Evolutionary conservation across 768 basidiomycete species (phyloP).

Genomic region (Galerina sulciceps): DNA sequence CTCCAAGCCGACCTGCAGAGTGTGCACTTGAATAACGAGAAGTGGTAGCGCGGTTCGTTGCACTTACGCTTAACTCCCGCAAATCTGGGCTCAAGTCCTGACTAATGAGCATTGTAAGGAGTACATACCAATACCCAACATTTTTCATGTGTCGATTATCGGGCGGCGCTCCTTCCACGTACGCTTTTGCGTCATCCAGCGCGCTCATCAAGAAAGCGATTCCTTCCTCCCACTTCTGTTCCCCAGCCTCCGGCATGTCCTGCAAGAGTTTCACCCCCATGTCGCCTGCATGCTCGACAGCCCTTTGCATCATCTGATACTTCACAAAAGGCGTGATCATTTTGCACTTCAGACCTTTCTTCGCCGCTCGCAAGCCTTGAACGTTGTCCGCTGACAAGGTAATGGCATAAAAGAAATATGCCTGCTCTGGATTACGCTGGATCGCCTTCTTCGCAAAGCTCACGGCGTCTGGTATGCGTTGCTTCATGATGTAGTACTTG

Average conservation of each 20-base stretch:
- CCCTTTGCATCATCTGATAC: slow-evolving; percentile 62
- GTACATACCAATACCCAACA: slow-evolving; percentile 62
- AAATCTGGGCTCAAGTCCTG: slow-evolving; percentile 56
- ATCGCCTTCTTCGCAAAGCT: slow-evolving; percentile 49
- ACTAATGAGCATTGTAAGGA: slow-evolving; percentile 54
- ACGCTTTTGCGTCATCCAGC: slow-evolving; percentile 61
- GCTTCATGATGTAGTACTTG: slow-evolving; percentile 57
- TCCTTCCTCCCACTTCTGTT: slow-evolving; percentile 59
- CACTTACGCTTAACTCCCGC: slow-evolving; percentile 51
- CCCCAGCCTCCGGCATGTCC: slow-evolving; percentile 42
- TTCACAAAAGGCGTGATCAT: slow-evolving; percentile 58
- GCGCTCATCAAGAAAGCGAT: slow-evolving; percentile 65
- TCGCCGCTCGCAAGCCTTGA: slow-evolving; percentile 62
- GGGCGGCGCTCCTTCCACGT: slow-evolving; percentile 59
- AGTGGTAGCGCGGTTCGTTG: neutral
- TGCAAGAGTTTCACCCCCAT: slow-evolving; percentile 56
- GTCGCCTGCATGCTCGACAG: slow-evolving; percentile 62
- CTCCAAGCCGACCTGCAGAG: slow-evolving; percentile 33
- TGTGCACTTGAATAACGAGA: neutral
- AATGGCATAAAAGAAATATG: slow-evolving; percentile 69
- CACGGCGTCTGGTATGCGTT: slow-evolving; percentile 52
- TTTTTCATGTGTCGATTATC: slow-evolving; percentile 65
- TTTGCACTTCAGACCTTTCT: slow-evolving; percentile 67
- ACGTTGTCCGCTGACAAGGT: slow-evolving; percentile 51
- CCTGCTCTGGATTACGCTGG: slow-evolving; percentile 58